A percentile compares a stretch with the other conserved stretches of the same genome.
Evolutionary conservation across 441 rosid genomes (phyloP).

Genomic region (Lepidium campestre): DNA sequence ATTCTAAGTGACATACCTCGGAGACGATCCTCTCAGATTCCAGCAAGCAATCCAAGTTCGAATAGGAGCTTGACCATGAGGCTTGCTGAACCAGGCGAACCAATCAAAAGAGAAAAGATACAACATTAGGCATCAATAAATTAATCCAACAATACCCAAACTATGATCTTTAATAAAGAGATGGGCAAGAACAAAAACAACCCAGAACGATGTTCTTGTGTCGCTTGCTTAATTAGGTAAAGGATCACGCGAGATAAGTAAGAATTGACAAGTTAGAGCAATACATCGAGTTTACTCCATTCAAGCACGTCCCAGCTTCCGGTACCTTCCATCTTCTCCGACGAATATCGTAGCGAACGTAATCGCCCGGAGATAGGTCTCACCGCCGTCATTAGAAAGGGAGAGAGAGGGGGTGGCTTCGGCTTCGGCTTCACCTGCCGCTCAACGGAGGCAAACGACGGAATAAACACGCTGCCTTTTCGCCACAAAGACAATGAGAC

Average conservation of each 20-base stretch:
- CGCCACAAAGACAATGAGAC: slow-evolving; percentile 23
- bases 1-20: slow-evolving; percentile 41
- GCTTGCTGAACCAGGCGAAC: slow-evolving; percentile 31
- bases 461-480: slow-evolving; percentile 27
- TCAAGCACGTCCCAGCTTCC: slow-evolving; percentile 87
- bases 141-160: background rate
- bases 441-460: slow-evolving; percentile 30
- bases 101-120: background rate
- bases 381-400: slow-evolving; percentile 39
- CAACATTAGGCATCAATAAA: background rate
- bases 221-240: slow-evolving; percentile 8
- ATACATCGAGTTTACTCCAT: slow-evolving; percentile 81
- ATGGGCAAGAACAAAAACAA: background rate
- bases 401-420: slow-evolving; percentile 14
- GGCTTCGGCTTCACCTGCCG: slow-evolving; percentile 19
- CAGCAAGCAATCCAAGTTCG: slow-evolving; percentile 62
- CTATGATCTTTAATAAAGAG: background rate
- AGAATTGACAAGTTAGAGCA: background rate
- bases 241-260: slow-evolving; percentile 7
- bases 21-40: slow-evolving; percentile 57
- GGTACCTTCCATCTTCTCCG: slow-evolving; percentile 66
- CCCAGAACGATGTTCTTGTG: background rate
- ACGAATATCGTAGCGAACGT: slow-evolving; percentile 43
- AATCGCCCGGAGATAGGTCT: slow-evolving; percentile 37
- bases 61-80: slow-evolving; percentile 45